Conservation (phyloP, 108 stramenopile species). For the Stephanodiscus minutulus region DNA sequence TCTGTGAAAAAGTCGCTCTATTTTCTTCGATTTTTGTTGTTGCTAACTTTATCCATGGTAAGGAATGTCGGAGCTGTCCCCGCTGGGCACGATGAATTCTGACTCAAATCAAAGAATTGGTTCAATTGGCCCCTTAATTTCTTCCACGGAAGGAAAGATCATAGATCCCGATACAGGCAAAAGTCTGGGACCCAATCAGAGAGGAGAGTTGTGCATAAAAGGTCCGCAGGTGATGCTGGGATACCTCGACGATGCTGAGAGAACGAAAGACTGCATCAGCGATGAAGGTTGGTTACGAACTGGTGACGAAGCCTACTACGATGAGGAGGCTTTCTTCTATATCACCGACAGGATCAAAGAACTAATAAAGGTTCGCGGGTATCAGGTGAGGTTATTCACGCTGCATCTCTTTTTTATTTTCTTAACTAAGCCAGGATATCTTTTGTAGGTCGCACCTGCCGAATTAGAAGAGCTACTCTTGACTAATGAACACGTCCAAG, state of each 20-base stretch:
- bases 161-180: slow-evolving; percentile 76
- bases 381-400: no score
- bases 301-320: slow-evolving; percentile 87
- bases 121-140: slow-evolving; percentile 69
- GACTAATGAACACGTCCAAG: slow-evolving; percentile 75
- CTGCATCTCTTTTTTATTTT: no score
- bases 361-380: slow-evolving; percentile 93
- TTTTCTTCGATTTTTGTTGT: background rate
- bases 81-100: slow-evolving; percentile 67
- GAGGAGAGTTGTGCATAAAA: slow-evolving; percentile 84
- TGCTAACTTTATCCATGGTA: background rate
- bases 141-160: slow-evolving; percentile 76
- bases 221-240: slow-evolving; percentile 78
- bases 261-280: slow-evolving; percentile 77
- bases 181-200: slow-evolving; percentile 64
- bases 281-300: slow-evolving; percentile 83
- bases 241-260: slow-evolving; percentile 82
- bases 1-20: background rate
- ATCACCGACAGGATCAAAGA: slow-evolving; percentile 94
- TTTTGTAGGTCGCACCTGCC: slow-evolving; percentile 95
- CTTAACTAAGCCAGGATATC: no score
- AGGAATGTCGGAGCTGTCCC: slow-evolving; percentile 79
- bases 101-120: slow-evolving; percentile 62
- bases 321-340: slow-evolving; percentile 87
- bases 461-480: slow-evolving; percentile 92